phyloP scores from a whole-genome alignment of 140 eudicot genomes.

The Bidens hawaiensis region DNA sequence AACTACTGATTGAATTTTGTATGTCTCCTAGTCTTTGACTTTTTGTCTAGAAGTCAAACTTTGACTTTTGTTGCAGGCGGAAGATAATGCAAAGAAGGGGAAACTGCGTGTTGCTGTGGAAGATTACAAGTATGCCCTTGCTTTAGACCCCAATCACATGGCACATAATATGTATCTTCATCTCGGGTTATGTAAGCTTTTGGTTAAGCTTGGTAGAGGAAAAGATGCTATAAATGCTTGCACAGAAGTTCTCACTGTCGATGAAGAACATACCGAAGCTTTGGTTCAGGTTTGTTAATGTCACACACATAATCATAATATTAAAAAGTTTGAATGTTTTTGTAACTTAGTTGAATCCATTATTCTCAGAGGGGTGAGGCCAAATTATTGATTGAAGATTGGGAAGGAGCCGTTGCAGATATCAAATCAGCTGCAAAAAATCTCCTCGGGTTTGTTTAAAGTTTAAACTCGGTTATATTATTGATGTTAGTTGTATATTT shows the following conservation, averaged over 20 bases:
- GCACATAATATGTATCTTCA: too few relatives aligned
- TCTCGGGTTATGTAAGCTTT: conserved; percentile 79
- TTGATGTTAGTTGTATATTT: conserved; percentile 19
- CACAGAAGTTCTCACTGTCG: too few relatives aligned
- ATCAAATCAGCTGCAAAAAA: too few relatives aligned
- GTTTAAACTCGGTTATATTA: background rate
- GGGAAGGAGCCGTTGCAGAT: conserved; percentile 99
- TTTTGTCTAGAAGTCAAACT: too few relatives aligned
- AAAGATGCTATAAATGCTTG: too few relatives aligned
- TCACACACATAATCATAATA: conserved; percentile 7
- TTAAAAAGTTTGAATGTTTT: background rate
- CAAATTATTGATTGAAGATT: conserved; percentile 74
- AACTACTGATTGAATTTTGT: background rate
- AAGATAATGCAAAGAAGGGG: too few relatives aligned
- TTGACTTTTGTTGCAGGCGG: too few relatives aligned
- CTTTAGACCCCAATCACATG: conserved; percentile 26
- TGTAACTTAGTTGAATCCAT: background rate
- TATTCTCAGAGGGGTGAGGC: conserved; percentile 79
- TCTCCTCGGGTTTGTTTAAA: background rate
- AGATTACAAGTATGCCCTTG: conserved; percentile 80
- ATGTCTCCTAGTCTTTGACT: too few relatives aligned
- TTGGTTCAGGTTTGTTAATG: conserved; percentile 64
- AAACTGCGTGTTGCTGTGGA: conserved; percentile 85
- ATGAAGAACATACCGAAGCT: too few relatives aligned
- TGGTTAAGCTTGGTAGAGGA: conserved; percentile 91